phyloP scores from a whole-genome alignment of 2,329 filamentous ascomycete genomes.

The Fusarium algeriense region DNA sequence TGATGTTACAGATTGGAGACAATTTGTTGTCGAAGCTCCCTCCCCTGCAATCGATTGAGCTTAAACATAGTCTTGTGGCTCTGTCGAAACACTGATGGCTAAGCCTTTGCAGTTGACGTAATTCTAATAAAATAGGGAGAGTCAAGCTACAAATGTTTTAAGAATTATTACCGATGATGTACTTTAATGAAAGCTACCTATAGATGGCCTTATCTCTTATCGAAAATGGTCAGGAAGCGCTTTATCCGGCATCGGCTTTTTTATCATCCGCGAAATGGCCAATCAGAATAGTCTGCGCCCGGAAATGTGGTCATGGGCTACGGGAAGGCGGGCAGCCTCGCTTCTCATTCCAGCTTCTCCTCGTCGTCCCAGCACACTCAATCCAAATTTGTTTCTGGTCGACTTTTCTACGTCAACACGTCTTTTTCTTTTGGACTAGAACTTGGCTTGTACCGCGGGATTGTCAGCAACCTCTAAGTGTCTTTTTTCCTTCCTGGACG shows the following conservation, averaged over 20 bases:
- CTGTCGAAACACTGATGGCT: not conserved
- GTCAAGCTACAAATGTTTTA: not conserved
- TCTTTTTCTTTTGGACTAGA: not conserved
- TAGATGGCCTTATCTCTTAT: constrained; percentile 14
- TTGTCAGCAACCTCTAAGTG: not conserved
- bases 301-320: constrained; percentile 50
- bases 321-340: constrained; percentile 50
- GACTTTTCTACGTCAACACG: constrained; percentile 25
- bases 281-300: constrained; percentile 38
- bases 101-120: not conserved
- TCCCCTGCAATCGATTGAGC: not conserved
- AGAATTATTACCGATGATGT: not conserved
- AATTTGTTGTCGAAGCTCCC: not conserved
- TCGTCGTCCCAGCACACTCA: constrained; percentile 42
- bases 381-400: constrained; percentile 41
- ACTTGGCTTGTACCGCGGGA: not conserved
- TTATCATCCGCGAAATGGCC: constrained; percentile 29
- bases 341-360: constrained; percentile 47
- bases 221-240: not conserved
- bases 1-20: not conserved
- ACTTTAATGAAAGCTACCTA: not conserved
- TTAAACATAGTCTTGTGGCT: too few relatives aligned
- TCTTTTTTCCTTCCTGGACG: not conserved
- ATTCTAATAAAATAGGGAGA: not conserved
- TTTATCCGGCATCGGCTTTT: constrained; percentile 43